These are phyloP conservation scores for Monoraphidium neglectum DNA, from an alignment of 139 green algal species.

Conservation along the genomic window DNA sequence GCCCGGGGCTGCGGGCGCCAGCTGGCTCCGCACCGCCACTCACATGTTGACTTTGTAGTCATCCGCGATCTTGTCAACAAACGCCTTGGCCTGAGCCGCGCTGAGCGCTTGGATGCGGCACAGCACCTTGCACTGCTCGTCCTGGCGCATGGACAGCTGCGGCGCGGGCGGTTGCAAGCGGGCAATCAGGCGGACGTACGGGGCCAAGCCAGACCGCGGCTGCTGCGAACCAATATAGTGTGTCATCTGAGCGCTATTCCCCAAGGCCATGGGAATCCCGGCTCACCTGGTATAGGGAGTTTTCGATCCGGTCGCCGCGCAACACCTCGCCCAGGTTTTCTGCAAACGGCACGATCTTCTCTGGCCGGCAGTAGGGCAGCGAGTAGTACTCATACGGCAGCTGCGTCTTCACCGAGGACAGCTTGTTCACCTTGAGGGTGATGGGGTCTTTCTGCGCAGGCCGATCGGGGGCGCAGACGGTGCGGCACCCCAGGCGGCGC, in stretches of 20 bases:
- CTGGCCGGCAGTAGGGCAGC: conserved; percentile 94
- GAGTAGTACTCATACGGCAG: conserved; percentile 99
- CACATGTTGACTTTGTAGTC: conserved; percentile 99
- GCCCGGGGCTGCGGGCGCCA: too few relatives aligned
- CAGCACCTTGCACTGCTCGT: conserved; percentile 95
- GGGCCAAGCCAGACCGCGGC: not conserved
- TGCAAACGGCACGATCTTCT: conserved; percentile 86
- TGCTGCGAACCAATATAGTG: too few relatives aligned
- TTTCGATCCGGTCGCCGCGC: conserved; percentile 97
- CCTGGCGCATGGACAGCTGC: conserved; percentile 89
- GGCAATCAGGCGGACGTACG: too few relatives aligned
- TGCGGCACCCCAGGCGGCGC: not conserved
- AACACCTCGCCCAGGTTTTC: conserved; percentile 98
- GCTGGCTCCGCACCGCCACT: conserved; percentile 12
- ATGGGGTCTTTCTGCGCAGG: conserved; percentile 1
- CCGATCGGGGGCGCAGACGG: not conserved
- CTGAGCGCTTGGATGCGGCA: conserved; percentile 85
- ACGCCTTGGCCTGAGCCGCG: conserved; percentile 74
- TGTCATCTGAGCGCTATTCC: too few relatives aligned
- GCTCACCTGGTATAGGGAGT: conserved; percentile 88
- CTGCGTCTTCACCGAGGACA: conserved; percentile 92
- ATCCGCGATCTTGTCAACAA: conserved; percentile 87
- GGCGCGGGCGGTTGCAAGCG: too few relatives aligned
- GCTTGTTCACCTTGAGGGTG: conserved; percentile 45
- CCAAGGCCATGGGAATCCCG: too few relatives aligned